These are phyloP conservation scores for Inga oerstediana DNA, from an alignment of 306 rosid genomes.

Conservation along the genomic window DNA sequence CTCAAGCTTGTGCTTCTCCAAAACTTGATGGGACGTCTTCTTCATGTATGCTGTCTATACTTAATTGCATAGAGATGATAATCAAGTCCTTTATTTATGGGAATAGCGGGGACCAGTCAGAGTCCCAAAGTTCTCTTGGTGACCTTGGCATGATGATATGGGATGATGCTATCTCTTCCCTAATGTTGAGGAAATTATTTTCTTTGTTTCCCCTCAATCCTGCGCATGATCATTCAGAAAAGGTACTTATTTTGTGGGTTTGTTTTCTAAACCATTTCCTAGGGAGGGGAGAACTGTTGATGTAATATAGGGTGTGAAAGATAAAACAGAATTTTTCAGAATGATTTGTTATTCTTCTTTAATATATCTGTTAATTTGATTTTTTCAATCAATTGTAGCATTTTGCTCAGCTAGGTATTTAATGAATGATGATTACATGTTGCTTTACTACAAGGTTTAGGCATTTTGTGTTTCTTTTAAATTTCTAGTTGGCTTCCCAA, in stretches of 20 bases:
- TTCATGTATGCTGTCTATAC: constrained; percentile 69
- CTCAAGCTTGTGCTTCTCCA: constrained; percentile 41
- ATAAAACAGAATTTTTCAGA: constrained; percentile 27
- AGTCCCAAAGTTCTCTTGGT: constrained; percentile 45
- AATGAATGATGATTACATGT: neutral
- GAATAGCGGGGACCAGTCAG: constrained; percentile 38
- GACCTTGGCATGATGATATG: constrained; percentile 39
- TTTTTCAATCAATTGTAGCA: constrained; percentile 12
- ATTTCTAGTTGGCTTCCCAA: neutral
- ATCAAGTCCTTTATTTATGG: constrained; percentile 57
- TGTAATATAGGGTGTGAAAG: neutral
- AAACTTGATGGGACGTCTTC: constrained; percentile 60
- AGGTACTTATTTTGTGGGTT: constrained; percentile 45
- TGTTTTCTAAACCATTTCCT: constrained; percentile 11
- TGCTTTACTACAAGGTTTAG: neutral
- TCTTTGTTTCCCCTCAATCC: constrained; percentile 67
- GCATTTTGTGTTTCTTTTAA: constrained; percentile 4
- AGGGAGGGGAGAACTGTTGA: constrained; percentile 22
- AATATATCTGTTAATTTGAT: constrained; percentile 18
- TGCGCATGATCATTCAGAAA: constrained; percentile 49
- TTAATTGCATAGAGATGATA: constrained; percentile 66
- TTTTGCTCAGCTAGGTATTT: constrained; percentile 17
- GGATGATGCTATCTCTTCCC: constrained; percentile 53
- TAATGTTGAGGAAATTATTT: constrained; percentile 64
- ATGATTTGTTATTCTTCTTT: constrained; percentile 17